phyloP scores from a whole-genome alignment of 2,329 filamentous ascomycete species.

The Penicillium sp. region DNA sequence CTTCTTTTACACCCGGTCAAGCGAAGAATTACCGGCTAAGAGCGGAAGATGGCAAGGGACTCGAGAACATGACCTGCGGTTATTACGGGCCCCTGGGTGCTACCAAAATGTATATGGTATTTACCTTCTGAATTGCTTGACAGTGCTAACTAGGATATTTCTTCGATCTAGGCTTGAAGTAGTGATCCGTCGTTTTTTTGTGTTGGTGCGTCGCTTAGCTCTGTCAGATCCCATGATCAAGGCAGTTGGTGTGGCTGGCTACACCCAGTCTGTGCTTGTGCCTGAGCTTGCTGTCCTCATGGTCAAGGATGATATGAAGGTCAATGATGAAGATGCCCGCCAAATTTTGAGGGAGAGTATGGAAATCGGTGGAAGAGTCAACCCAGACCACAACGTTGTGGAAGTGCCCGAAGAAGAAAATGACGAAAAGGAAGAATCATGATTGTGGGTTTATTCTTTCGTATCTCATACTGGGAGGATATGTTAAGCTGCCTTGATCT shows the following conservation, averaged over 20 bases:
- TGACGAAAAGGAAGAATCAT: neutral
- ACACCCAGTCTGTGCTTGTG: slow-evolving; percentile 73
- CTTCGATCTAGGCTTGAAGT: slow-evolving; percentile 48
- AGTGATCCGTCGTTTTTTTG: slow-evolving; percentile 61
- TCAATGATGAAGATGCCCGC: slow-evolving; percentile 48
- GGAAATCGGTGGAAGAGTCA: slow-evolving; percentile 64
- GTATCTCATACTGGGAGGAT: neutral
- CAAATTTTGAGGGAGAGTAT: slow-evolving; percentile 66
- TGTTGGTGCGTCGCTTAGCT: slow-evolving; percentile 60
- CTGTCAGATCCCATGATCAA: slow-evolving; percentile 65
- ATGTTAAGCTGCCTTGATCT: neutral
- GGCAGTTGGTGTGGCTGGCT: slow-evolving; percentile 64
- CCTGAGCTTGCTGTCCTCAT: slow-evolving; percentile 63
- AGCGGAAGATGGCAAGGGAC: slow-evolving; percentile 40
- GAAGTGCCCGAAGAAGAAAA: slow-evolving; percentile 19
- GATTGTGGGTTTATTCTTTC: neutral
- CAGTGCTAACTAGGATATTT: neutral
- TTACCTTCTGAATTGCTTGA: neutral
- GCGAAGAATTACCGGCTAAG: slow-evolving; percentile 60
- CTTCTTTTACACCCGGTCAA: slow-evolving; percentile 57
- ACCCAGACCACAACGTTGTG: slow-evolving; percentile 61
- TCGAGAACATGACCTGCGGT: slow-evolving; percentile 65
- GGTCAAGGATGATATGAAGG: slow-evolving; percentile 59
- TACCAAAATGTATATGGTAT: slow-evolving; percentile 59
- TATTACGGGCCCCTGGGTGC: slow-evolving; percentile 81